Base-by-base conservation (phyloP, 2,329 filamentous ascomycete species). In the Geoglossum cookeanum region DNA sequence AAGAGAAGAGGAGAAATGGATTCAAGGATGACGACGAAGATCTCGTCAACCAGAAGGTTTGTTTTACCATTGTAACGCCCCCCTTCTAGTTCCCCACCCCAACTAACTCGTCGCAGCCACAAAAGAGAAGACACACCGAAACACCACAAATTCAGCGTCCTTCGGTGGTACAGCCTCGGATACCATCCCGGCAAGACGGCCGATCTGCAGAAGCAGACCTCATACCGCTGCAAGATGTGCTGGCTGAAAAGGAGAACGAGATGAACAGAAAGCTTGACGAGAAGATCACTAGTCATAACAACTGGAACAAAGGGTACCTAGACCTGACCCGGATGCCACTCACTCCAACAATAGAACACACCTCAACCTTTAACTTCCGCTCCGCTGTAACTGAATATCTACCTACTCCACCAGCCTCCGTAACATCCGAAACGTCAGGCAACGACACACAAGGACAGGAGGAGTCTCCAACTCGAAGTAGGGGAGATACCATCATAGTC, bases 11-110 rank as follows among this genome's bases (percentile, higher is more conserved):
- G 66, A 85, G 85, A 65, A 79, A 96, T 62, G 83, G 84, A 64
- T 91, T 97, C 75, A 94, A 92, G 72, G 83, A 81, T 63, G 87
- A 94, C 65, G 92, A 97, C 65, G 91, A 97, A 65, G 89, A 96
- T 35, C 78, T 95, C 65, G 83, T 95, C 73, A 94, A 94, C 72
- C 87, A 92, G 69, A 94, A 92, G 80, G 87, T 91, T 75, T 69
- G 78, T 67, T 59, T 58, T 39, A 11, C 62, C 22, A 22, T 22
- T 22, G 70, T 67, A 68, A 68, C 55, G 64, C 11, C 48, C 6
- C 13, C 9, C 15, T 67, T 39, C 64, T 65, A 35, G 69, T 71
- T 60, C 64, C 59, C 62, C 64, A 64, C 67, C 49, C 15, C 73
- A 62, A 74, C 71, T 69, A 61, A 69, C 60, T 42, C 30, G 60